Percentiles rank a stretch among this genome's conserved stretches.
Evolutionary conservation across 192 early-diverging fungal genomes (phyloP).

Genomic region (Coemansia sp.): DNA sequence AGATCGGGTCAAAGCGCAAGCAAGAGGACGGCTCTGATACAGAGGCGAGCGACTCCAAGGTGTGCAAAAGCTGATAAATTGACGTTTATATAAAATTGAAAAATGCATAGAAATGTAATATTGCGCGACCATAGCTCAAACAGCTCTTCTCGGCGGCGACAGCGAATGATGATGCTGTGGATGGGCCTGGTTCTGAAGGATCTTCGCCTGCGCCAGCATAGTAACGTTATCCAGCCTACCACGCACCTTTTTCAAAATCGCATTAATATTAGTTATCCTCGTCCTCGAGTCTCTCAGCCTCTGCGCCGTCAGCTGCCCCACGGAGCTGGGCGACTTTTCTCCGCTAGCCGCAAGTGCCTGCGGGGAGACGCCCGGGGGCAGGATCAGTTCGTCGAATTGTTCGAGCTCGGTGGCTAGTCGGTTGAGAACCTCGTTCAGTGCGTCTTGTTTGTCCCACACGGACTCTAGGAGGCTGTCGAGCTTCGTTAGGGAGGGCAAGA

Average conservation of each 20-base stretch:
- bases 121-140: neutral
- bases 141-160: neutral
- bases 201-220: conserved; percentile 52
- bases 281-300: conserved; percentile 36
- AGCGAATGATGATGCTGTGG: neutral
- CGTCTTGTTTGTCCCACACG: conserved; percentile 44
- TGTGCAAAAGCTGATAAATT: neutral
- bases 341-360: neutral
- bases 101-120: neutral
- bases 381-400: conserved; percentile 44
- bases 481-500: conserved; percentile 40
- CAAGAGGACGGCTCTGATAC: neutral
- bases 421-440: conserved; percentile 43
- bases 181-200: conserved; percentile 21
- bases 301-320: conserved; percentile 22
- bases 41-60: neutral
- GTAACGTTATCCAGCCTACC: conserved; percentile 39
- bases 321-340: conserved; percentile 3
- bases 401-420: conserved; percentile 46
- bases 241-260: conserved; percentile 38
- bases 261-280: conserved; percentile 31
- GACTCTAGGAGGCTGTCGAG: conserved; percentile 39
- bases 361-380: conserved; percentile 12
- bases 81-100: neutral
- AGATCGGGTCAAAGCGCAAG: conserved; percentile 12